Evolutionary conservation across 2,329 filamentous ascomycete species (phyloP).

Genomic region (Mollisia scopiformis): DNA sequence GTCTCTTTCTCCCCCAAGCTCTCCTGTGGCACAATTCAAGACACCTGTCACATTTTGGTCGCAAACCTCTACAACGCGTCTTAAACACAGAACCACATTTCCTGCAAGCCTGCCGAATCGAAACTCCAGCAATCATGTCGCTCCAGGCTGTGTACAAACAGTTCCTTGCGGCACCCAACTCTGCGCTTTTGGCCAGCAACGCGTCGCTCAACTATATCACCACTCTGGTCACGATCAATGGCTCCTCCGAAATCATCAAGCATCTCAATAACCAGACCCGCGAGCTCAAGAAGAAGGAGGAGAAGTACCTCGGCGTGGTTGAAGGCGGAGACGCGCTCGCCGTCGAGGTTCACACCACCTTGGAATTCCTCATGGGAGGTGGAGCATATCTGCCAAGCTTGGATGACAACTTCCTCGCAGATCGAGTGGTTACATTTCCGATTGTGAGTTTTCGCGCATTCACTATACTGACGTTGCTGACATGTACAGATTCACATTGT

Average conservation of each 20-base stretch:
- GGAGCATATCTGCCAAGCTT: slow-evolving; percentile 86
- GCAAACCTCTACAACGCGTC: not conserved
- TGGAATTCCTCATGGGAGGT: slow-evolving; percentile 82
- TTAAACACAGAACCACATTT: not conserved
- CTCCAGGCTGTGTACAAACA: slow-evolving; percentile 65
- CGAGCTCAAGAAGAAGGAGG: slow-evolving; percentile 80
- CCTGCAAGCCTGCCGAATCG: not conserved
- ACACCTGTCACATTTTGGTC: slow-evolving; percentile 6
- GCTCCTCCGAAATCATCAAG: slow-evolving; percentile 77
- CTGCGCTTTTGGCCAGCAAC: slow-evolving; percentile 64
- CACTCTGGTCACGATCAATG: slow-evolving; percentile 75
- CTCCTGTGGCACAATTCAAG: not conserved
- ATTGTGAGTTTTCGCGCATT: slow-evolving; percentile 63
- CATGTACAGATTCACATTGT: slow-evolving; percentile 79
- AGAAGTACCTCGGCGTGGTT: slow-evolving; percentile 74
- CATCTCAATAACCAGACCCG: slow-evolving; percentile 74
- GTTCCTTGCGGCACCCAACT: slow-evolving; percentile 70
- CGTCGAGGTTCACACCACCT: slow-evolving; percentile 77
- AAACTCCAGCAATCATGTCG: slow-evolving; percentile 42
- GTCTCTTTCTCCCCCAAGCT: not conserved
- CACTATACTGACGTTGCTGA: slow-evolving; percentile 16
- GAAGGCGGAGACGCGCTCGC: slow-evolving; percentile 72
- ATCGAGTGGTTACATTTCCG: slow-evolving; percentile 77
- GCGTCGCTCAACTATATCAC: slow-evolving; percentile 86
- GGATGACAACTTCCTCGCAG: slow-evolving; percentile 91